phyloP scores from a whole-genome alignment of 1,284 basidiomycete genomes.

The Malassezia dermatis region DNA sequence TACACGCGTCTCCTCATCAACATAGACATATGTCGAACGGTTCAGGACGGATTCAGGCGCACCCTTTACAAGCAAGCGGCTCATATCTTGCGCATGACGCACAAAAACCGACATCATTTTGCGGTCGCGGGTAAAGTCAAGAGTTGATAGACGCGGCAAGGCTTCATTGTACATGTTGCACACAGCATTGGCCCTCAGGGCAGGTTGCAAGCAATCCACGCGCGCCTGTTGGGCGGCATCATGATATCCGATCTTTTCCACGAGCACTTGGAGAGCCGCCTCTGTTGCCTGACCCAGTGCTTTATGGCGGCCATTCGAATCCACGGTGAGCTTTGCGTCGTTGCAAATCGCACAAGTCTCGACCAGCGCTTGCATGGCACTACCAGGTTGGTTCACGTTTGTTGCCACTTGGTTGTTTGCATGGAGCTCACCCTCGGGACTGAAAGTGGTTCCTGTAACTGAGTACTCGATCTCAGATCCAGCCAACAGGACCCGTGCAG shows the following conservation, averaged over 20 bases:
- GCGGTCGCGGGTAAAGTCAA: conserved; percentile 93
- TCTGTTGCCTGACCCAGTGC: conserved; percentile 92
- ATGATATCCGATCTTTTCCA: conserved; percentile 64
- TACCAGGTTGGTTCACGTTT: conserved; percentile 29
- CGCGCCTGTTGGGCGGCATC: conserved; percentile 52
- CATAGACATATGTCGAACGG: conserved; percentile 65
- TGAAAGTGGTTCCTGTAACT: conserved; percentile 40
- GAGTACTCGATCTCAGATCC: conserved; percentile 24
- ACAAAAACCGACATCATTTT: conserved; percentile 98
- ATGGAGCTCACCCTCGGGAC: conserved; percentile 30
- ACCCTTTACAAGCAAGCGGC: conserved; percentile 70
- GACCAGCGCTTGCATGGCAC: conserved; percentile 36
- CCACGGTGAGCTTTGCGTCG: conserved; percentile 33
- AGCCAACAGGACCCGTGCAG: conserved; percentile 25
- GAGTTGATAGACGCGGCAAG: conserved; percentile 73
- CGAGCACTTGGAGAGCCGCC: conserved; percentile 53
- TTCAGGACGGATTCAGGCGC: conserved; percentile 90
- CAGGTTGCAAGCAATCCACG: conserved; percentile 56
- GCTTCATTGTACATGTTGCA: conserved; percentile 66
- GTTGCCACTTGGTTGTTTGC: conserved; percentile 18
- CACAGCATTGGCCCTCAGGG: conserved; percentile 66
- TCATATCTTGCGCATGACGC: conserved; percentile 54
- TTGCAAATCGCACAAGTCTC: conserved; percentile 44
- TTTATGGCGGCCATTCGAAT: conserved; percentile 63
- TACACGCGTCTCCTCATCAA: conserved; percentile 49